Evolutionary conservation across 208 protist genomes (phyloP).

Genomic region (Crithidia brevicula): DNA sequence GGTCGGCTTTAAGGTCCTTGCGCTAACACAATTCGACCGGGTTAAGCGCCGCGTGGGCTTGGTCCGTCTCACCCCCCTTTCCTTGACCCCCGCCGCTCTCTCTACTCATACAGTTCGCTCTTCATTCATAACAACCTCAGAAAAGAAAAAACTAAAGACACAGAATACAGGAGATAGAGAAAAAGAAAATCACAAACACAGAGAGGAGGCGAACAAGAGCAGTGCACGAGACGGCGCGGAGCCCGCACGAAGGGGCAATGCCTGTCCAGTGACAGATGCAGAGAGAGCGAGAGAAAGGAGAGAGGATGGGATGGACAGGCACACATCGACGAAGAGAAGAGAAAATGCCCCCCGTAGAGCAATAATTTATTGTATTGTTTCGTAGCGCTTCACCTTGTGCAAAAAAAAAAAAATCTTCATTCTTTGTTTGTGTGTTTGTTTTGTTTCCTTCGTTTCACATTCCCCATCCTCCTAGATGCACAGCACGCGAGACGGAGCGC

Average conservation of each 20-base stretch:
- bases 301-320: no score
- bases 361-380: conserved; percentile 16
- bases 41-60: conserved; percentile 16
- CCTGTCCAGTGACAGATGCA: no score
- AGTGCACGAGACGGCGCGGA: no score
- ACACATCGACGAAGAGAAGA: conserved; percentile 28
- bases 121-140: background rate
- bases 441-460: no score
- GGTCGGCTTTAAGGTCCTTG: conserved; percentile 10
- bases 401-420: background rate
- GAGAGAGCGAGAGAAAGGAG: no score
- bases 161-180: background rate
- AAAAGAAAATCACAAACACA: background rate
- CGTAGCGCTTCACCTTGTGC: conserved; percentile 1
- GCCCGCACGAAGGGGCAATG: no score
- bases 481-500: no score
- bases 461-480: no score
- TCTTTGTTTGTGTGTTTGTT: conserved; percentile 2
- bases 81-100: background rate
- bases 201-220: background rate
- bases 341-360: conserved; percentile 54
- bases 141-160: background rate
- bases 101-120: background rate
- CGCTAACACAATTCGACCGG: conserved; percentile 26
- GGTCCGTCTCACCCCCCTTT: background rate